Conservation (phyloP, 805 yeast genomes). For the Yamadazyma olivae region DNA sequence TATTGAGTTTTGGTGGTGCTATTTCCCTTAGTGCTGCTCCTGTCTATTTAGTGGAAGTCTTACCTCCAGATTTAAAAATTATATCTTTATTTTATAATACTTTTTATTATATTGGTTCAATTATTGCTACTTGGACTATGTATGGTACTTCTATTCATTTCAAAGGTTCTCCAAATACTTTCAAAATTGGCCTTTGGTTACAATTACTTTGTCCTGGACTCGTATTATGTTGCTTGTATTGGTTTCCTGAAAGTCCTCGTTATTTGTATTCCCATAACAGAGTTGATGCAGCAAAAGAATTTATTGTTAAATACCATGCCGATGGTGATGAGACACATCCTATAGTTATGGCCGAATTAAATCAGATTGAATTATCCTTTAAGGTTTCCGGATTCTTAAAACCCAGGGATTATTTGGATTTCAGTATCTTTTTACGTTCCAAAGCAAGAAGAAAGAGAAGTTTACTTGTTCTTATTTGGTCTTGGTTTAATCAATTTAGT, state of each 20-base stretch:
- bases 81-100: slow-evolving; percentile 15
- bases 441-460: slow-evolving; percentile 12
- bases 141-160: slow-evolving; percentile 33
- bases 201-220: slow-evolving; percentile 37
- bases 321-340: slow-evolving; percentile 15
- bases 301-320: slow-evolving; percentile 14
- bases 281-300: slow-evolving; percentile 23
- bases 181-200: slow-evolving; percentile 19
- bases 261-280: slow-evolving; percentile 34
- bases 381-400: slow-evolving; percentile 9
- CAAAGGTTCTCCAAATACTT: slow-evolving; percentile 25
- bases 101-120: slow-evolving; percentile 41
- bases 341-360: slow-evolving; percentile 29
- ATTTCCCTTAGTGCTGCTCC: slow-evolving; percentile 42
- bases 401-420: slow-evolving; percentile 13
- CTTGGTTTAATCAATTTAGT: slow-evolving; percentile 40
- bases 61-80: slow-evolving; percentile 25
- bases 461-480: slow-evolving; percentile 21
- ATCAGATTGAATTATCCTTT: slow-evolving; percentile 27
- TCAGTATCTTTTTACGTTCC: slow-evolving; percentile 7
- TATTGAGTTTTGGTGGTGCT: slow-evolving; percentile 42
- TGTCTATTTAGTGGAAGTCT: slow-evolving; percentile 43
- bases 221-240: slow-evolving; percentile 30
- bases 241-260: slow-evolving; percentile 47
- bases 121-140: slow-evolving; percentile 32